Evolutionary conservation across 345 rosid species (phyloP), one percentile per base, ranked within the genome.

Genomic region (Euphorbia peplus): DNA sequence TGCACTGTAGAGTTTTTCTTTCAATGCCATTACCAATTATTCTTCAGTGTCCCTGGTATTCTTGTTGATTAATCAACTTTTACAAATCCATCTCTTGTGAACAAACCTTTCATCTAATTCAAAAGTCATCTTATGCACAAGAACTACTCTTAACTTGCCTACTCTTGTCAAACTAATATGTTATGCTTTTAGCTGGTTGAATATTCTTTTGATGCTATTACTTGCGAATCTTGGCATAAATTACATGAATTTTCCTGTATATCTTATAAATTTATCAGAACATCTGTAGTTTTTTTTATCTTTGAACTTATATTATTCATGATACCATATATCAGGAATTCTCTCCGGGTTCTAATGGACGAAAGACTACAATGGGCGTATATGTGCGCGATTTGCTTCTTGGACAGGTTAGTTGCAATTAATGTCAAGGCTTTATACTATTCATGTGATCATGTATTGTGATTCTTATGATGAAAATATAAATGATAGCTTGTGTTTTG

Each of bases 331-430:
- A 78, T 69, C 84, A 95, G 99, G 98, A 91, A 86, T 95, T 95
- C 74, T 83, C 96, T 67, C 99, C 99, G 8, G 95, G 93, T 62
- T 91, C 96, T 29, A 83, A 73, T 76, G 95, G 93, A 74, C 79
- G 85, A 62, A 81, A 72, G 83, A 83, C 96, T 41, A 90, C 97
- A 76, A 91, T 95, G 93, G 99, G 99, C 66, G 88, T 82, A 11
- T 95, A 95, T 57, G 82, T 91, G 52, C 95, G 99, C 25, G 99
- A 95, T 86, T 81, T 95, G 80, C 93, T 95, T 63, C 98, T 95
- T 51, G 98, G 99, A 61, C 93, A 90, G 99, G 99, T 95, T 60
- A 80, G 88, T 72, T 52, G 64, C 57, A 37, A 16, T 54, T 41
- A 42, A 64, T 37, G 16, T 55, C 24, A 15, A 68, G 60, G 18